Conservation (phyloP, 1,284 basidiomycete genomes). For the Ceratobasidium theobromae region DNA sequence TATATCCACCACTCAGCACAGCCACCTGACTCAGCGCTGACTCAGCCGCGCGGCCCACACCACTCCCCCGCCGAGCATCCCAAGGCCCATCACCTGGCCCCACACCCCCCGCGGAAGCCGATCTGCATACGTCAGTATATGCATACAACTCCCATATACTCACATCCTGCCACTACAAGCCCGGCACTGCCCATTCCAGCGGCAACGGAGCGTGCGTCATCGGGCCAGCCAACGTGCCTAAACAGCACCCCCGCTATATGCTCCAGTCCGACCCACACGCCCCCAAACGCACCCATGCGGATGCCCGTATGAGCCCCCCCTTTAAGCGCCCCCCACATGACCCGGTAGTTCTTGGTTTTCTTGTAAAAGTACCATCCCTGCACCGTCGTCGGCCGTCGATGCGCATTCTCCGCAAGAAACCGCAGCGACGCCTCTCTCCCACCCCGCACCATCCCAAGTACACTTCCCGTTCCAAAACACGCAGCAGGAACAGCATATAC, state of each 20-base stretch:
- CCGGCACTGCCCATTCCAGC: slow-evolving; percentile 65
- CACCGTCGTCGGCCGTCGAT: slow-evolving; percentile 75
- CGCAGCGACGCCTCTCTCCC: slow-evolving; percentile 54
- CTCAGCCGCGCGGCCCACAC: slow-evolving; percentile 57
- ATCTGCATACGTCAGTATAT: slow-evolving; percentile 48
- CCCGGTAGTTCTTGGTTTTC: slow-evolving; percentile 87
- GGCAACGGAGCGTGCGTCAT: slow-evolving; percentile 58
- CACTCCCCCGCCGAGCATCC: slow-evolving; percentile 55
- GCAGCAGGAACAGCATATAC: slow-evolving; percentile 55
- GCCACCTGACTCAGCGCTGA: slow-evolving; percentile 41
- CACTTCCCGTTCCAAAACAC: slow-evolving; percentile 60
- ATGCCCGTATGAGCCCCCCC: slow-evolving; percentile 61
- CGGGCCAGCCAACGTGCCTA: slow-evolving; percentile 44
- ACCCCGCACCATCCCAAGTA: slow-evolving; percentile 70
- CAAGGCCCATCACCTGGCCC: slow-evolving; percentile 52
- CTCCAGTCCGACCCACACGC: slow-evolving; percentile 69
- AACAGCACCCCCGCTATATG: slow-evolving; percentile 46
- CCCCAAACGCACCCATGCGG: slow-evolving; percentile 56
- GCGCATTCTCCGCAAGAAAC: slow-evolving; percentile 61
- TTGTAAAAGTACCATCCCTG: slow-evolving; percentile 91
- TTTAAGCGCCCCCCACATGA: slow-evolving; percentile 70
- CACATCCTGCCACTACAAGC: slow-evolving; percentile 39
- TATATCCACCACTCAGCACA: neutral
- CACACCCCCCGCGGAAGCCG: slow-evolving; percentile 57
- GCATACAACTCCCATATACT: slow-evolving; percentile 19